Evolutionary conservation across 306 rosid genomes (phyloP).

Genomic region (Prunus kanzakura): DNA sequence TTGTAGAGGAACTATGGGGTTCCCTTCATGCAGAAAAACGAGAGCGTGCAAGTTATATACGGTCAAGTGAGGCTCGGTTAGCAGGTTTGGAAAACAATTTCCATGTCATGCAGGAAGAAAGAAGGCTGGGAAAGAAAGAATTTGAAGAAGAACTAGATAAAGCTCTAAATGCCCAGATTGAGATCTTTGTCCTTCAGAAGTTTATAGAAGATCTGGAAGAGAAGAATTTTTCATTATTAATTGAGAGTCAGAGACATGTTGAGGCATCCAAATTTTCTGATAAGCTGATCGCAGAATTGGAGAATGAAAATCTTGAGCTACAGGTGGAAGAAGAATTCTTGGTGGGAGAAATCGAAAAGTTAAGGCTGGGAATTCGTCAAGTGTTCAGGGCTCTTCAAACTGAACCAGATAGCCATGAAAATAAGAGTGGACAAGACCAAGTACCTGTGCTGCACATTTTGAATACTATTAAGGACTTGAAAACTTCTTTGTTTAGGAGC

Average conservation of each 20-base stretch:
- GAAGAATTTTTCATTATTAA: conserved; percentile 53
- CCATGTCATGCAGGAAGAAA: conserved; percentile 59
- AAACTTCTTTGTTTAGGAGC: conserved; percentile 48
- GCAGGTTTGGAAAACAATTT: conserved; percentile 59
- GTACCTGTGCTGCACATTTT: conserved; percentile 46
- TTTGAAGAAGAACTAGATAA: conserved; percentile 83
- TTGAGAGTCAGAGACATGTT: conserved; percentile 69
- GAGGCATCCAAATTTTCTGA: conserved; percentile 79
- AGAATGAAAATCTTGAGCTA: conserved; percentile 87
- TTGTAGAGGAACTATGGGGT: conserved; percentile 63
- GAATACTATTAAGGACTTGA: conserved; percentile 58
- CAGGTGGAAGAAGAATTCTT: conserved; percentile 82
- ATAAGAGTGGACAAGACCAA: conserved; percentile 49
- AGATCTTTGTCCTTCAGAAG: conserved; percentile 90
- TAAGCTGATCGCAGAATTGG: conserved; percentile 79
- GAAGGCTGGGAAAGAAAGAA: conserved; percentile 61
- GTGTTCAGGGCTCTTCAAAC: conserved; percentile 68
- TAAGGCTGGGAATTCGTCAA: conserved; percentile 55
- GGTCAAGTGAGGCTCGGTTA: conserved; percentile 58
- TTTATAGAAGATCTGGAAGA: conserved; percentile 89
- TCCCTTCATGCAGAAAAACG: conserved; percentile 59
- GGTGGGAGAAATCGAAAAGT: conserved; percentile 74
- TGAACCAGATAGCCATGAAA: conserved; percentile 38
- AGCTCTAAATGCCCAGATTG: conserved; percentile 88
- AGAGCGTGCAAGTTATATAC: conserved; percentile 57